Base-by-base conservation (phyloP, 306 rosid genomes). In the Quercus gilva region DNA sequence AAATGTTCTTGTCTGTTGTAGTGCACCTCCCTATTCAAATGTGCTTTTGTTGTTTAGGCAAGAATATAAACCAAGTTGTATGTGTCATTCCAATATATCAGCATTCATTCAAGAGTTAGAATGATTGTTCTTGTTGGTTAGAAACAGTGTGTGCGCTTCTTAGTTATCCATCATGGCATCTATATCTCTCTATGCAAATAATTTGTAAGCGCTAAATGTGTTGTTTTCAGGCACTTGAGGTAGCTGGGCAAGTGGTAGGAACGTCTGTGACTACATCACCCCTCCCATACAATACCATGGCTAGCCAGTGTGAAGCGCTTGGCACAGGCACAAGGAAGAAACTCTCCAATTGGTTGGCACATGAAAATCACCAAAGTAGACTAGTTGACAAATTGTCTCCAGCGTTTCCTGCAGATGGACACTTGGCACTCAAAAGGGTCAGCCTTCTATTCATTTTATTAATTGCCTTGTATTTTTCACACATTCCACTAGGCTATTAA, bases 241-340 rank as follows among this genome's bases (percentile, higher is more conserved):
- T 93, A 51, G 99, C 99, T 2, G 94, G 99, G 83, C 96, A 93
- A 70, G 99, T 96, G 59, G 97, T 93, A 0, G 99, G 98, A 84
- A 77, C 98, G 25, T 70, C 89, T 0, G 82, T 96, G 70, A 91
- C 98, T 51, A 86, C 92, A 49, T 91, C 96, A 1, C 97, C 98
- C 20, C 96, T 96, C 18, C 96, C 99, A n/a, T 96, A 88, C 90
- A 88, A 90, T 52, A 52, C 97, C 85, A 93, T 96, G 94, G 90
- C 98, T n/a, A 88, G 91, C 89, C 99, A 93, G 82, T 96, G 98
- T 35, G 99, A 96, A 83, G 89, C 94, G 19, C 92, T 96, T 3
- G 99, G 99, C 71, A 90, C 96, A 17, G 92, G 93, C 81, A 86
- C 96, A 60, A 86, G 99, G 82, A 93, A 90, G 84, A 96, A 89